Evolutionary conservation across 805 yeast genomes (phyloP), one percentile per base, ranked within the genome.

Genomic region (Wickerhamomyces chambardii): DNA sequence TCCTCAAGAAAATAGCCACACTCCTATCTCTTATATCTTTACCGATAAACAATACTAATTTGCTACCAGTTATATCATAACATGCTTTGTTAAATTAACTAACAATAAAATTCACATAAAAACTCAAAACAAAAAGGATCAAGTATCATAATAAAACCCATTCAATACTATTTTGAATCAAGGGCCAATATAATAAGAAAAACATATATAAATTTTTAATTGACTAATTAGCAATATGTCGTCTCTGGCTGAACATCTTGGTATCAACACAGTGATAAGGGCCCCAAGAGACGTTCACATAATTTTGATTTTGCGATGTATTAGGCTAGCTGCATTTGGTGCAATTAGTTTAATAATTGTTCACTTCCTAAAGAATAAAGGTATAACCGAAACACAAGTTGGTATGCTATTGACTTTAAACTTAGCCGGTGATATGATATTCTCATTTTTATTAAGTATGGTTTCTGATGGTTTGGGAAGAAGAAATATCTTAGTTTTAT

Each of bases 361-460:
- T 3, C 48, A 67, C 30, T 73, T 59, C 41, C 56, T 74, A 43
- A 59, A 59, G 27, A 58, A 59, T 28, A 48, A 64, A 12, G 68
- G 65, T 4, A 53, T 72, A 17, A 41, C 51, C 10, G 74, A 69
- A 35, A 49, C 55, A n/a, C 36, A 47, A 31, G 68, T 69, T 12
- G 81, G 81, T 2, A 29, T 65, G 14, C 66, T 72, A 39, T 62
- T 73, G 63, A 61, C 78, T 0, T 34, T 63, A 10, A 68, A 73
- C 2, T 57, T 68, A 37, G 41, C 66, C 11, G 81, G 80, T 3
- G 81, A 74, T 48, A 58, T 74, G 31, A 43, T 68, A 10, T 50
- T 66, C n/a, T 65, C 75, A 5, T 70, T 70, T 34, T 33, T 63
- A 14, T 45, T 73, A 29, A 64, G 76, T 2, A 30, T 70, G 26